Evolutionary conservation across 257 asterid species (phyloP).

Genomic region (Avicennia marina): DNA sequence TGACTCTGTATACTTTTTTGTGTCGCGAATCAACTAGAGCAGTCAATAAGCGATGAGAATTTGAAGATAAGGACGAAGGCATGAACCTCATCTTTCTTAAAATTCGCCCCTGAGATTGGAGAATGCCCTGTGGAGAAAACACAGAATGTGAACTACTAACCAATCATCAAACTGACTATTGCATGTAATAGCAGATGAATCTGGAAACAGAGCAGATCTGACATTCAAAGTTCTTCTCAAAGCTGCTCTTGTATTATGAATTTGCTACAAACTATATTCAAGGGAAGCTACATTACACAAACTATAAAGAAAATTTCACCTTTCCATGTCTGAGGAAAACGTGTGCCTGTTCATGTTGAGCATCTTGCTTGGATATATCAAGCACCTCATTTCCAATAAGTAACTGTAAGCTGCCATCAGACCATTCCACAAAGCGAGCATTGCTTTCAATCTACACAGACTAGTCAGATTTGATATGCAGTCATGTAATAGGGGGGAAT

Average conservation of each 20-base stretch:
- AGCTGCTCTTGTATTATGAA: neutral
- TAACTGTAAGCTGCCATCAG: constrained; percentile 95
- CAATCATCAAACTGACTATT: no score
- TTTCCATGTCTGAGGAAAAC: constrained; percentile 92
- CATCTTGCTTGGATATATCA: constrained; percentile 91
- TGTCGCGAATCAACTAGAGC: constrained; percentile 98
- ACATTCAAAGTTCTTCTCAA: neutral
- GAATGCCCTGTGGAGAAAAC: constrained; percentile 63
- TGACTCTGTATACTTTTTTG: constrained; percentile 86
- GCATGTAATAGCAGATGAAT: no score
- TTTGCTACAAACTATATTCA: neutral
- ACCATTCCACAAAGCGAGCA: constrained; percentile 98
- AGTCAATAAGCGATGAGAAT: constrained; percentile 88
- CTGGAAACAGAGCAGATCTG: no score
- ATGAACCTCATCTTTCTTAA: constrained; percentile 86
- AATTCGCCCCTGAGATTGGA: constrained; percentile 95
- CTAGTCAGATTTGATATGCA: constrained; percentile 3
- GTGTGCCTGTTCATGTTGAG: constrained; percentile 92
- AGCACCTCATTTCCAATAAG: constrained; percentile 97
- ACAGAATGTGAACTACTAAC: constrained; percentile 11
- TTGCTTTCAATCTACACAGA: constrained; percentile 85
- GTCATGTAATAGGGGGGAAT: neutral
- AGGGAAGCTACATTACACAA: neutral
- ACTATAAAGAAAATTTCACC: constrained; percentile 30
- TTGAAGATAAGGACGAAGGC: constrained; percentile 94